Percentiles rank a stretch among this genome's conserved stretches.
These are phyloP conservation scores for Ganoderma multipileum DNA, from an alignment of 1,284 basidiomycete genomes.

Conservation along the genomic window DNA sequence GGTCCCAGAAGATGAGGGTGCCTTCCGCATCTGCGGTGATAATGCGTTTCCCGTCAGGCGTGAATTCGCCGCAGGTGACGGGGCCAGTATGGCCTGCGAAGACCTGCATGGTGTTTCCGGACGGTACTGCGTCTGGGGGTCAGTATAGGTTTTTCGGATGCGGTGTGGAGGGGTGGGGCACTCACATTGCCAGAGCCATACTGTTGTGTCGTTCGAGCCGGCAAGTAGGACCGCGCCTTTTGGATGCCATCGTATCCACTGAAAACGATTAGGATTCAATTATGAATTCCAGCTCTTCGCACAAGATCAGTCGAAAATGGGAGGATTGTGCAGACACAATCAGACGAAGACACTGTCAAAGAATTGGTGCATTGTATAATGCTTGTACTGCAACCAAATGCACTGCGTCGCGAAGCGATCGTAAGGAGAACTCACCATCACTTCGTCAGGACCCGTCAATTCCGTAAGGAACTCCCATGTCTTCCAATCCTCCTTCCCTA, in stretches of 20 bases:
- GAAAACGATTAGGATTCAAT: constrained; percentile 5
- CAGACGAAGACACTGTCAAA: neutral
- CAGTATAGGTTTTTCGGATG: neutral
- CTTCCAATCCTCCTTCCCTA: constrained; percentile 75
- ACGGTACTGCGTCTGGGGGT: constrained; percentile 72
- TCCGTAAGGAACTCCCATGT: constrained; percentile 94
- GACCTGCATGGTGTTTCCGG: constrained; percentile 94
- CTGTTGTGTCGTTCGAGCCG: constrained; percentile 92
- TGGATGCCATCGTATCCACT: constrained; percentile 98
- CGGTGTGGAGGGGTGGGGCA: constrained; percentile 10
- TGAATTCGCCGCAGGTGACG: constrained; percentile 91
- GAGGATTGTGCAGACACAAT: neutral
- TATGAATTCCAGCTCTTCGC: neutral
- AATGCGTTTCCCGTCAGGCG: constrained; percentile 91
- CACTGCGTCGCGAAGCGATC: neutral
- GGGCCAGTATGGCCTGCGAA: constrained; percentile 90
- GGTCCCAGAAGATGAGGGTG: constrained; percentile 92
- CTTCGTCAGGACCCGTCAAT: constrained; percentile 93
- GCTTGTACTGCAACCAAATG: constrained; percentile 4
- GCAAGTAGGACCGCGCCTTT: constrained; percentile 90
- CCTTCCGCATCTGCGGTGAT: constrained; percentile 89
- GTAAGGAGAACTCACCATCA: constrained; percentile 71
- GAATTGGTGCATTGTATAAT: neutral
- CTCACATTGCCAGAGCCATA: constrained; percentile 98
- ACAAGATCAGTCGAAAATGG: too few relatives aligned